Evolutionary conservation across 768 basidiomycete species (phyloP).

Genomic region (Lentinula guzmanii): DNA sequence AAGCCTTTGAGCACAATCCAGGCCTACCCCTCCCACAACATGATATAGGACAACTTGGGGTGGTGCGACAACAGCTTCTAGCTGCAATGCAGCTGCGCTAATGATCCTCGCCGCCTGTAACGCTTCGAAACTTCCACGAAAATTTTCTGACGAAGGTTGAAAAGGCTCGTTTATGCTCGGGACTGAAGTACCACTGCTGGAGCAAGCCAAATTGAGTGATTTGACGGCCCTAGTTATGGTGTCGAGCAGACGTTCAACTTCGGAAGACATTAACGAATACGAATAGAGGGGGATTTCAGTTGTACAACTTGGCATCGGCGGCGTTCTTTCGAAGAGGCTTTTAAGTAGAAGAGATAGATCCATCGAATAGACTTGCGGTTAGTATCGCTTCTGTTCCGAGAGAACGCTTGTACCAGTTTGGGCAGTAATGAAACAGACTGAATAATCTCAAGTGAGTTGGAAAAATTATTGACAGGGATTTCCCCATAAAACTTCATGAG

Average conservation of each 20-base stretch:
- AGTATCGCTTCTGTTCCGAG: constrained; percentile 1
- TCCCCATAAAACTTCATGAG: not conserved
- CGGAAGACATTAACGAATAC: constrained; percentile 2
- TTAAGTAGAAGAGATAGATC: not conserved
- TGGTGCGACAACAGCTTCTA: constrained; percentile 20
- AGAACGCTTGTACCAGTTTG: not conserved
- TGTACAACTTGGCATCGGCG: constrained; percentile 2
- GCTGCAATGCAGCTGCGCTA: constrained; percentile 24
- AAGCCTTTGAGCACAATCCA: constrained; percentile 14
- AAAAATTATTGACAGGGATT: not conserved
- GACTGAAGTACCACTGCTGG: not conserved
- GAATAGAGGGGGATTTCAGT: not conserved
- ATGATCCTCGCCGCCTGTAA: constrained; percentile 23
- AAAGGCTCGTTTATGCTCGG: not conserved
- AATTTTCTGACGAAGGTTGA: constrained; percentile 2
- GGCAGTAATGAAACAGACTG: not conserved
- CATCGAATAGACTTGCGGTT: not conserved
- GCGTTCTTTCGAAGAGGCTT: not conserved
- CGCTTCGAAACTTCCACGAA: constrained; percentile 6
- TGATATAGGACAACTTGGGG: constrained; percentile 20
- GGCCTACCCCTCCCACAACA: constrained; percentile 20
- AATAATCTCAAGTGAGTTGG: not conserved
- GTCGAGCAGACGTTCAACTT: constrained; percentile 3
- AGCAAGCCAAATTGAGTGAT: not conserved
- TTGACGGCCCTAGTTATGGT: not conserved